Percentiles rank a stretch among this genome's conserved stretches.
Evolutionary conservation across 768 basidiomycete genomes (phyloP).

Genomic region (Leccinum longicurvipes): DNA sequence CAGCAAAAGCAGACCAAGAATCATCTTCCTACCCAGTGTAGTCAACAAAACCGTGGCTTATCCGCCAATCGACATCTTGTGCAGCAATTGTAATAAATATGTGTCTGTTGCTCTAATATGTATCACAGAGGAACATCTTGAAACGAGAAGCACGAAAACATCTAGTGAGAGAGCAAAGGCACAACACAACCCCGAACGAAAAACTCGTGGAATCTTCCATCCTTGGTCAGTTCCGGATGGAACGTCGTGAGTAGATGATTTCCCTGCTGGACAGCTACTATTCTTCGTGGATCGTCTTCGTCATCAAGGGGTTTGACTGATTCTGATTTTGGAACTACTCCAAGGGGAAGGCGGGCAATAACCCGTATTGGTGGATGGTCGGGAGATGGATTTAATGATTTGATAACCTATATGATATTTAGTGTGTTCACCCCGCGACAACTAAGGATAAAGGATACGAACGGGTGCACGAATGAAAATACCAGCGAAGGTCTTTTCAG

Average conservation of each 20-base stretch:
- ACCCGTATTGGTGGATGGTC: constrained; percentile 61
- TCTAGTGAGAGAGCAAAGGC: constrained; percentile 17
- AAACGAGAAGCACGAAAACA: neutral
- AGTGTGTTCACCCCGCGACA: neutral
- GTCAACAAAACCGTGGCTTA: neutral
- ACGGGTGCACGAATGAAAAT: constrained; percentile 95
- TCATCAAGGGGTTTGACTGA: constrained; percentile 36
- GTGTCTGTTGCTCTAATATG: neutral
- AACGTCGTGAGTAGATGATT: constrained; percentile 84
- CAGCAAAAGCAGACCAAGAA: no score
- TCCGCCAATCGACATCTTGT: neutral
- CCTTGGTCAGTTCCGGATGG: constrained; percentile 90
- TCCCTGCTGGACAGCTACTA: constrained; percentile 86
- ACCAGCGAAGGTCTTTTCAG: constrained; percentile 65
- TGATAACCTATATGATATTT: constrained; percentile 52
- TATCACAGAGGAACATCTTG: neutral
- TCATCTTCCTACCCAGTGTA: neutral
- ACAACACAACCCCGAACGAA: constrained; percentile 77
- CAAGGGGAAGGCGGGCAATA: constrained; percentile 63
- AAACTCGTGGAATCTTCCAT: constrained; percentile 88
- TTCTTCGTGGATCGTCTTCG: constrained; percentile 55
- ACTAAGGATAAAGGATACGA: constrained; percentile 21
- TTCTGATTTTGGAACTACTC: constrained; percentile 43
- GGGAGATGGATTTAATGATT: constrained; percentile 44
- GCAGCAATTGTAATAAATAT: neutral